Base-by-base conservation (phyloP, 2,329 filamentous ascomycete genomes). In the Sporothrix brunneoviolacea region DNA sequence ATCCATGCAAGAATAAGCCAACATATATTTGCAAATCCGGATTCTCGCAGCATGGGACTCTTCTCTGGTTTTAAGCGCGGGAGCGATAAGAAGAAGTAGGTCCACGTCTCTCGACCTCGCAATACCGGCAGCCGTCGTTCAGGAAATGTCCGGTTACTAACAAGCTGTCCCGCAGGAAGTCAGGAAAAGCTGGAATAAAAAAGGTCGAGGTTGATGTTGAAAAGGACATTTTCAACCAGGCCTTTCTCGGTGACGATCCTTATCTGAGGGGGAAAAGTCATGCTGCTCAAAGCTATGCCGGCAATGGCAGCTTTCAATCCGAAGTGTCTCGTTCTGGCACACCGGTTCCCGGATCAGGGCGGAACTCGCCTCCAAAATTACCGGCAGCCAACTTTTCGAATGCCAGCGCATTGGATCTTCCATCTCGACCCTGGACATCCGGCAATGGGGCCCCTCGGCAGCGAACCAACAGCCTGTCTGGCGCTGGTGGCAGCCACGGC, bases 61-160 rank as follows among this genome's bases (percentile, higher is more conserved):
- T 77, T 81, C 56, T 79, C 80, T 55, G 76, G 77, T 44, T 65
- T 81, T 60, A 79, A 74, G 61, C 68, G 80, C 53, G 74, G 76
- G 44, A 69, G 70, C 57, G 74, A 76, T 55, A 79, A 73, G 66
- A 80, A 80, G 64, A 79, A 76, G 71, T 73, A 66, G 70, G 75
- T 27, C 10, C 12, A 5, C 22, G 3, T 18, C 10, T 27, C n/a
- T n/a, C n/a, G n/a, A n/a, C n/a, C n/a, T n/a, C n/a, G n/a, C n/a
- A n/a, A n/a, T n/a, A n/a, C n/a, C n/a, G n/a, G n/a, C n/a, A n/a
- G n/a, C n/a, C n/a, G n/a, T n/a, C n/a, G n/a, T n/a, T n/a, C n/a
- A n/a, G n/a, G n/a, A n/a, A n/a, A n/a, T n/a, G n/a, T n/a, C n/a
- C n/a, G n/a, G n/a, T 19, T 27, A 39, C 44, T 37, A 51, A 30